Percentiles rank a stretch among this genome's conserved stretches.
Conservation (phyloP, 768 basidiomycete genomes). For the Hygrophoropsis aurantiaca region DNA sequence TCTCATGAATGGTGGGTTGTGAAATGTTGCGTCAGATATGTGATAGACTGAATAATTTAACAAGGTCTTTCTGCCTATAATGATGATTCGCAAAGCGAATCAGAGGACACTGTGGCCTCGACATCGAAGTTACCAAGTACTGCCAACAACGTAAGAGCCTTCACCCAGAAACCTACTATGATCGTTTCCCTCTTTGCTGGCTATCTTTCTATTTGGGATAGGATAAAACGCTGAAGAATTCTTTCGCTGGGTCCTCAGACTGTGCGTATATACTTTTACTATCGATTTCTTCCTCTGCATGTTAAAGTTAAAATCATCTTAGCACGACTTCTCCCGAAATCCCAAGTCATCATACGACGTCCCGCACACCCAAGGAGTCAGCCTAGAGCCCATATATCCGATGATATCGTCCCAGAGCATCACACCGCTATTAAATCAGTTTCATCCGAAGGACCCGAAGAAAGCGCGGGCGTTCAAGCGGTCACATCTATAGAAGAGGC, state of each 20-base stretch:
- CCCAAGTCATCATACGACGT: conserved; percentile 62
- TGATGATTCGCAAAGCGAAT: conserved; percentile 62
- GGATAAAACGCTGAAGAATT: conserved; percentile 53
- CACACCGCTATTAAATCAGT: conserved; percentile 8
- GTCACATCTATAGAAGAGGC: conserved; percentile 19
- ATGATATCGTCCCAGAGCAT: conserved; percentile 36
- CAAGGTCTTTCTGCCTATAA: conserved; percentile 64
- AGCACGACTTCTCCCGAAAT: conserved; percentile 47
- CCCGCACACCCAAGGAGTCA: conserved; percentile 46
- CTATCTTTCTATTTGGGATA: conserved; percentile 61
- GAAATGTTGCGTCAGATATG: conserved; percentile 5
- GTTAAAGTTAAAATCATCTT: neutral
- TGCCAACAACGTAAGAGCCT: conserved; percentile 53
- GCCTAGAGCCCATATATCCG: conserved; percentile 49
- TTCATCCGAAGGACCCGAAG: conserved; percentile 13
- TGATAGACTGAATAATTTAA: neutral
- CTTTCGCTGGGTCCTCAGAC: conserved; percentile 26
- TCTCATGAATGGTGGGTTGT: conserved; percentile 31
- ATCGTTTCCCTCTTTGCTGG: conserved; percentile 68
- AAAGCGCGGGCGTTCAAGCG: conserved; percentile 13
- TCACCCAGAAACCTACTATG: conserved; percentile 33
- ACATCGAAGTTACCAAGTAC: conserved; percentile 18
- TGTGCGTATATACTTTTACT: conserved; percentile 16
- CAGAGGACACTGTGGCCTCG: conserved; percentile 42
- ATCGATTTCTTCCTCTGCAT: neutral